Percentiles rank a stretch among this genome's conserved stretches.
phyloP scores from a whole-genome alignment of 2,329 filamentous ascomycete species.

The Calonectria crousiana region DNA sequence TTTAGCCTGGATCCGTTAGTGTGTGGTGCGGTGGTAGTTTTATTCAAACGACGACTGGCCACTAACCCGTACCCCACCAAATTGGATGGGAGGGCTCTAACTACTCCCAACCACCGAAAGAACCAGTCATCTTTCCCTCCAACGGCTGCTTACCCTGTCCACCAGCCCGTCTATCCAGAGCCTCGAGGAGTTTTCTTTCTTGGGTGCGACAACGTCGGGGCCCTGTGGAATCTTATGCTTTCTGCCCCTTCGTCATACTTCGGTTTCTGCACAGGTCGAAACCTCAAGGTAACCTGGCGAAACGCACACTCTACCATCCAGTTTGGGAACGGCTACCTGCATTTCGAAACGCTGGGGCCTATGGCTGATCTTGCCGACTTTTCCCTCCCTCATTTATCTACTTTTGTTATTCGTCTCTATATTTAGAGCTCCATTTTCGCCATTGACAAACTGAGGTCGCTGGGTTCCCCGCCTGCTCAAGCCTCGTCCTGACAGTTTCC shows the following conservation, averaged over 20 bases:
- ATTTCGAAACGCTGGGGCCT: background rate
- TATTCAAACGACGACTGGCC: background rate
- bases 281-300: background rate
- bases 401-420: background rate
- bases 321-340: background rate
- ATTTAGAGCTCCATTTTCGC: background rate
- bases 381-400: background rate
- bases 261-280: background rate
- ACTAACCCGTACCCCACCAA: slow-evolving; percentile 1
- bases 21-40: background rate
- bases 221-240: no score
- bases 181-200: background rate
- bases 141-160: background rate
- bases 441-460: background rate
- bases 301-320: background rate
- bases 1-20: background rate
- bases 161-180: background rate
- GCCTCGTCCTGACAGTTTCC: background rate
- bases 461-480: background rate
- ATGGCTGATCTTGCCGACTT: background rate
- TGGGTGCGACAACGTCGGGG: no score
- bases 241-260: background rate
- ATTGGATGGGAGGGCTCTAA: background rate
- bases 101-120: slow-evolving; percentile 3
- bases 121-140: background rate